Conservation (phyloP, 352 stramenopile species). For the Globisporangium barbulae region DNA sequence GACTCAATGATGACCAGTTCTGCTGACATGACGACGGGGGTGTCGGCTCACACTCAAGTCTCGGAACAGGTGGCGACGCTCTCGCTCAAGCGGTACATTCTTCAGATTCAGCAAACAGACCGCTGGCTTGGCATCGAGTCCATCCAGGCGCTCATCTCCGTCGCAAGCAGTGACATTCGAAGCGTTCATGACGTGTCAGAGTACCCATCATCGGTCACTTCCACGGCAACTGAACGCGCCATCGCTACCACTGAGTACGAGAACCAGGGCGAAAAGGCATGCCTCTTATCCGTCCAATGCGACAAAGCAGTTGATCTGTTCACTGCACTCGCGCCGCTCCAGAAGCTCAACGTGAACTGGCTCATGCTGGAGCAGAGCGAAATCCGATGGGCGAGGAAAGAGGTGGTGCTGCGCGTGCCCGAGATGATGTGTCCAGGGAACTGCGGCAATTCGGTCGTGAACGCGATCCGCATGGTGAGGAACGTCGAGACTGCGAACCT, state of each 20-base stretch:
- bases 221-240: neutral
- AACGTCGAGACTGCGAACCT: constrained; percentile 49
- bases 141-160: constrained; percentile 39
- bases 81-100: constrained; percentile 27
- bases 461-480: constrained; percentile 40
- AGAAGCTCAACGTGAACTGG: constrained; percentile 27
- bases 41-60: neutral
- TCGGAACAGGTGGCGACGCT: constrained; percentile 7
- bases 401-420: constrained; percentile 59
- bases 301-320: constrained; percentile 27
- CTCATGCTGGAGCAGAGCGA: constrained; percentile 34
- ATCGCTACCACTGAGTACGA: neutral
- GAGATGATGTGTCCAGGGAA: constrained; percentile 85
- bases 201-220: constrained; percentile 5
- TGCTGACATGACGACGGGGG: neutral
- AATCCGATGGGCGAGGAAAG: constrained; percentile 47
- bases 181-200: constrained; percentile 40
- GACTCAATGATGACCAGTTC: constrained; percentile 7
- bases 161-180: constrained; percentile 30
- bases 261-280: neutral
- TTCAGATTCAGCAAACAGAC: constrained; percentile 30
- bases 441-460: constrained; percentile 71
- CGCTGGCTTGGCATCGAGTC: constrained; percentile 21
- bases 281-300: constrained; percentile 32
- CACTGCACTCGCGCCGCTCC: constrained; percentile 21